Base-by-base conservation (phyloP, 2,329 filamentous ascomycete species). In the Alternaria sp. region DNA sequence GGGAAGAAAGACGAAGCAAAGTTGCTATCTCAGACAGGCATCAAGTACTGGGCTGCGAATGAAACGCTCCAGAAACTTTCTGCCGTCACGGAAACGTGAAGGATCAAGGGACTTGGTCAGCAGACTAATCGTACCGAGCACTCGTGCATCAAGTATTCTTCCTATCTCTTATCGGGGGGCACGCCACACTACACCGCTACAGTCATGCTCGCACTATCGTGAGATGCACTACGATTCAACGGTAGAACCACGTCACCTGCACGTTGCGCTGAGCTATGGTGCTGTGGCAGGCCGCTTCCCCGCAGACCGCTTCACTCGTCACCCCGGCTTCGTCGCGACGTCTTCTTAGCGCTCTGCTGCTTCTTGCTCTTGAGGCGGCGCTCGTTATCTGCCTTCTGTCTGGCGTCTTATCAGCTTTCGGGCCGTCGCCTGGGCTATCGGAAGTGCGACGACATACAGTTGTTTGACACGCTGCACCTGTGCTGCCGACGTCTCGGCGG, bases 261-360 rank as follows among this genome's bases (percentile, higher is more conserved):
- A 51, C 58, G 20, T 37, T 33, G 37, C 46, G 30, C 49, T 59
- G 55, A 62, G 58, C 56, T 30, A 43, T 56, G 43, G 21, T 47
- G 57, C 63, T 53, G 51, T 61, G 60, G 58, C 60, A 51, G 53
- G 44, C 46, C 56, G 56, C 20, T 63, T 61, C 60, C 61, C 58
- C 60, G 59, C 64, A 67, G 61, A 65, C 57, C 55, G 58, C 55
- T 47, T 78, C 68, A 80, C 54, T 78, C 76, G 57, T 77, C 72
- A 58, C 72, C 68, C 51, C 73, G 70, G 54, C 80, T 79, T 71
- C 84, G 82, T 60, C 87, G 82, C 66, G 82, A 82, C 69, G 81
- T 84, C 78, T 90, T 90, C 79, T 90, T 90, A 71, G 81, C 84
- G 74, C 88, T 89, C 64, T 87, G 87, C 55, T 83, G 75, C 78